Conservation (phyloP, 225 moss, liverwort and hornwort genomes). For the Sphagnum contortum region DNA sequence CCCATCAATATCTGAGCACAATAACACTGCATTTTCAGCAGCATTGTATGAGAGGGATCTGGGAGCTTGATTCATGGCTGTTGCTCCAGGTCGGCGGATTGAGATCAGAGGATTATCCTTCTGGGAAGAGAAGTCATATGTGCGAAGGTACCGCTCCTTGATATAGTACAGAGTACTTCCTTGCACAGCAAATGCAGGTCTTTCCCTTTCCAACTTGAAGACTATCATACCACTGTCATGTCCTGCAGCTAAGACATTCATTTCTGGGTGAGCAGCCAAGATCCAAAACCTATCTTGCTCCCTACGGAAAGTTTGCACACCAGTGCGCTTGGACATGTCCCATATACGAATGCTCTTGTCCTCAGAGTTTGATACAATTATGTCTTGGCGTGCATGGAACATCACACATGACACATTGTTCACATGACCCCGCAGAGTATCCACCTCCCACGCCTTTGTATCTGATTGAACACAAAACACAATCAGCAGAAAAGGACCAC, state of each 20-base stretch:
- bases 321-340: conserved; percentile 97
- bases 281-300: conserved; percentile 99
- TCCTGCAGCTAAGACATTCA: conserved; percentile 96
- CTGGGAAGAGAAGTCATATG: conserved; percentile 77
- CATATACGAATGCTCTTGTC: conserved; percentile 96
- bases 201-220: conserved; percentile 96
- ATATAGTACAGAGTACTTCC: conserved; percentile 91
- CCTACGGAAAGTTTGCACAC: conserved; percentile 91
- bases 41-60: conserved; percentile 94
- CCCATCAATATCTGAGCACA: conserved; percentile 93
- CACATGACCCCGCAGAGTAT: conserved; percentile 87
- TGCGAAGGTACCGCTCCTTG: conserved; percentile 87
- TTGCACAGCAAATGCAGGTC: conserved; percentile 93
- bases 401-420: conserved; percentile 97
- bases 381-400: conserved; percentile 96
- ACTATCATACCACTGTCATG: conserved; percentile 99
- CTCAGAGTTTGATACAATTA: conserved; percentile 93
- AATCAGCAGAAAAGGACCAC: too few relatives aligned
- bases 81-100: conserved; percentile 76
- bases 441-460: conserved; percentile 98
- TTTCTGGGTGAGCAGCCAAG: conserved; percentile 87
- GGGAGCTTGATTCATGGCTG: conserved; percentile 90
- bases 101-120: conserved; percentile 88
- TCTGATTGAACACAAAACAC: conserved; percentile 23
- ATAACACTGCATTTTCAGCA: conserved; percentile 84